phyloP scores from a whole-genome alignment of 1,284 basidiomycete genomes.

The Irpex rosettiformis region DNA sequence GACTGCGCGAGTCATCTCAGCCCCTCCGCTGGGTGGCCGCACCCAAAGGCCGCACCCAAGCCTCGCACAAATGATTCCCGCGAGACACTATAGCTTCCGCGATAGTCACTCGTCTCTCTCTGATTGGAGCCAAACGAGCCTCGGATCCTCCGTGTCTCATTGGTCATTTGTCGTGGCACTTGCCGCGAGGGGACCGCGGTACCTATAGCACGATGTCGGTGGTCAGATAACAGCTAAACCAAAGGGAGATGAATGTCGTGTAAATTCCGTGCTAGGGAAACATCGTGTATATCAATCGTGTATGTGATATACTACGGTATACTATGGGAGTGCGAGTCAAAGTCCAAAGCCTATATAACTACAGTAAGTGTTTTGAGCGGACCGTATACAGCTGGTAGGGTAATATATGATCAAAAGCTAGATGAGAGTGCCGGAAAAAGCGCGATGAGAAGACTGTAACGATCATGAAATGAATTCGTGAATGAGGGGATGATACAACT shows the following conservation, averaged over 20 bases:
- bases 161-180: not conserved
- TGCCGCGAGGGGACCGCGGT: constrained; percentile 12
- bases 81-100: constrained; percentile 16
- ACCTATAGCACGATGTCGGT: not conserved
- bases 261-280: constrained; percentile 3
- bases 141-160: not conserved
- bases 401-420: constrained; percentile 7
- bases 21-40: not conserved
- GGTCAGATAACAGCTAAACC: constrained; percentile 2
- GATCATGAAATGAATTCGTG: constrained; percentile 5
- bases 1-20: not conserved
- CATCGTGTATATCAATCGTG: constrained; percentile 18
- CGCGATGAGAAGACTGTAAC: constrained; percentile 1
- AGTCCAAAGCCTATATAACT: constrained; percentile 16
- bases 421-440: not conserved
- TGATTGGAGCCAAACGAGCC: not conserved
- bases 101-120: constrained; percentile 5
- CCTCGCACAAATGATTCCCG: constrained; percentile 14
- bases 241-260: constrained; percentile 1
- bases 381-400: constrained; percentile 6
- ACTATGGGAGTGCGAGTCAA: constrained; percentile 13
- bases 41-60: not conserved
- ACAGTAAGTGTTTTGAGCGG: constrained; percentile 5
- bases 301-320: constrained; percentile 17
- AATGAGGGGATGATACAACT: constrained; percentile 11